phyloP scores from a whole-genome alignment of 345 rosid species.

The Erodium maritimum region DNA sequence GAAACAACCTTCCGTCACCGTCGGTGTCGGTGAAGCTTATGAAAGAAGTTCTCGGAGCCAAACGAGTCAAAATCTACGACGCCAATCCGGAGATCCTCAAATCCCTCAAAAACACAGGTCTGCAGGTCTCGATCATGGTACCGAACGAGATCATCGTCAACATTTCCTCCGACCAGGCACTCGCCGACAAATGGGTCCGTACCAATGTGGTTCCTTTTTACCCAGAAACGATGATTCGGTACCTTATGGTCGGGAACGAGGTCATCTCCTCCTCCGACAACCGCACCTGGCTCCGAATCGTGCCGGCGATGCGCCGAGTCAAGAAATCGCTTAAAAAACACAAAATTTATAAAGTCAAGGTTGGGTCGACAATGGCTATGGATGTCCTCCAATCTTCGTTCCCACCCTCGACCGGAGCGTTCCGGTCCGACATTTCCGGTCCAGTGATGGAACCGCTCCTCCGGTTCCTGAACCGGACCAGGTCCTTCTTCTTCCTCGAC shows the following conservation, averaged over 20 bases:
- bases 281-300: slow-evolving; percentile 42
- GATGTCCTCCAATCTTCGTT: slow-evolving; percentile 59
- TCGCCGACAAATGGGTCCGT: slow-evolving; percentile 53
- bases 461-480: slow-evolving; percentile 74
- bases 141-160: slow-evolving; percentile 50
- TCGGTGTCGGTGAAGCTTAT: slow-evolving; percentile 34
- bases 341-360: slow-evolving; percentile 47
- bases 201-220: slow-evolving; percentile 45
- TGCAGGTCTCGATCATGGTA: slow-evolving; percentile 55
- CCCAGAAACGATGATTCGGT: slow-evolving; percentile 58
- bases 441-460: slow-evolving; percentile 59
- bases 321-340: slow-evolving; percentile 32
- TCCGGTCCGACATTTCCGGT: slow-evolving; percentile 50
- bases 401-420: slow-evolving; percentile 82
- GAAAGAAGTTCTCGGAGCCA: slow-evolving; percentile 30
- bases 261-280: slow-evolving; percentile 35
- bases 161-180: slow-evolving; percentile 25
- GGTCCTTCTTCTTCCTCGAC: slow-evolving; percentile 72
- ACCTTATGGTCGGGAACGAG: slow-evolving; percentile 83
- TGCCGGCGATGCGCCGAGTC: slow-evolving; percentile 75
- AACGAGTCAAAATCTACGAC: slow-evolving; percentile 61
- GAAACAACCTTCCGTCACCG: slow-evolving; percentile 58
- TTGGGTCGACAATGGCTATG: slow-evolving; percentile 60
- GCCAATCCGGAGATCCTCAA: slow-evolving; percentile 54
- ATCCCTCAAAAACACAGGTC: slow-evolving; percentile 37